Base-by-base conservation (phyloP, 257 asterid species). In the Plectranthus barbatus region DNA sequence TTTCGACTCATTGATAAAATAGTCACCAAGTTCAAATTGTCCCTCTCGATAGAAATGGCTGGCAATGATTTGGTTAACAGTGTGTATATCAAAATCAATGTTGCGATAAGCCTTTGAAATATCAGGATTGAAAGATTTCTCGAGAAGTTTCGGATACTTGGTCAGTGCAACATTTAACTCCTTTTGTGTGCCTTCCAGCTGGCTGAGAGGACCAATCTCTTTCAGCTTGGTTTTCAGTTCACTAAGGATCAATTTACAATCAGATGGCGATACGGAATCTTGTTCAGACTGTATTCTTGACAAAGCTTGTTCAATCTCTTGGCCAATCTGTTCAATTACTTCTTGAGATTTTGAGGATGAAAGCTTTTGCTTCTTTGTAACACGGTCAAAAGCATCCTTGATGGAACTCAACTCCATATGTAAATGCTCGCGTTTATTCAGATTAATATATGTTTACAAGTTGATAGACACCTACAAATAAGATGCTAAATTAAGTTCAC, bases 381-480 rank as follows among this genome's bases (percentile, higher is more conserved):
- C 99, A 6, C 90, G 93, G 77, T 85, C 91, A 63, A 90, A 89
- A 40, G 94, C 94, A 70, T 85, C 96, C 79, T 81, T 85, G 74
- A 87, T 83, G 61, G 86, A 67, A 76, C 66, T 85, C 86, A 93
- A 61, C 74, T 93, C 97, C 99, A 90, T 88, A 71, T 66, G 41
- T 56, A 24, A 52, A 39, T 56, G 71, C 65, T 72, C 40, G 67
- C 61, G 63, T 44, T 44, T 69, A 70, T 60, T 60, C 68, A 46
- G 60, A 60, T 42, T 10, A 68, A 17, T 52, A 20, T 59, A 52
- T 53, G 48, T 50, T 60, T 2, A 69, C 13, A 18, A 48, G 41
- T n/a, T 31, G 45, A 64, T 39, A 52, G 26, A 24, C 66, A 70
- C 84, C 87, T 74, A 63, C 56, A 68, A 63, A 62, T 50, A 52